Percentiles rank a stretch among this genome's conserved stretches.
Conservation (phyloP, 148 eudicot species). For the Simmondsia chinensis region DNA sequence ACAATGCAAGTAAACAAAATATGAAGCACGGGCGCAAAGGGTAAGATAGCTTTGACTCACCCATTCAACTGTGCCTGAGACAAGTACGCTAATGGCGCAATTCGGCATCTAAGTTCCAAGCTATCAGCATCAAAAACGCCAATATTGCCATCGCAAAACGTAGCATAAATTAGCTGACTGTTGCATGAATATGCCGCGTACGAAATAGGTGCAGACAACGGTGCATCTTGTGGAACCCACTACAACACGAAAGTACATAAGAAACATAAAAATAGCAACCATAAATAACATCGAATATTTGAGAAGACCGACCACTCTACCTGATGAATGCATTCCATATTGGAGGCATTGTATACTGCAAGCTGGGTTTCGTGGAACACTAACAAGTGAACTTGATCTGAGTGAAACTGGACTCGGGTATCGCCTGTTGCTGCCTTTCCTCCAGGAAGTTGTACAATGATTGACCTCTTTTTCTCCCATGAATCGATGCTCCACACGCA, state of each 20-base stretch:
- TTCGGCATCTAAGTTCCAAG: constrained; percentile 62
- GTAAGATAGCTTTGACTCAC: constrained; percentile 20
- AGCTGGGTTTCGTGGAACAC: constrained; percentile 86
- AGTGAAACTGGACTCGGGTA: constrained; percentile 78
- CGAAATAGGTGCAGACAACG: constrained; percentile 63
- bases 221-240: constrained; percentile 85
- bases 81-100: constrained; percentile 62
- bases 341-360: constrained; percentile 79
- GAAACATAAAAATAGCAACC: background rate
- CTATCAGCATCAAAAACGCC: constrained; percentile 77
- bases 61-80: constrained; percentile 54
- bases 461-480: constrained; percentile 65
- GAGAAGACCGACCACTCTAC: constrained; percentile 11
- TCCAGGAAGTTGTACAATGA: constrained; percentile 63
- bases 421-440: constrained; percentile 73
- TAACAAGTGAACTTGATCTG: constrained; percentile 65
- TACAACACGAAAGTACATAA: constrained; percentile 18
- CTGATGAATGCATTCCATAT: constrained; percentile 80
- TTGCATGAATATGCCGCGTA: constrained; percentile 83
- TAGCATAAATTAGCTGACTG: constrained; percentile 61
- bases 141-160: constrained; percentile 65
- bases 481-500: constrained; percentile 82
- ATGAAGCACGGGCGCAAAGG: background rate
- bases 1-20: too few relatives aligned
- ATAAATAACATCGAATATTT: background rate